Base-by-base conservation (phyloP, 140 eudicot genomes). In the Anethum foeniculum region DNA sequence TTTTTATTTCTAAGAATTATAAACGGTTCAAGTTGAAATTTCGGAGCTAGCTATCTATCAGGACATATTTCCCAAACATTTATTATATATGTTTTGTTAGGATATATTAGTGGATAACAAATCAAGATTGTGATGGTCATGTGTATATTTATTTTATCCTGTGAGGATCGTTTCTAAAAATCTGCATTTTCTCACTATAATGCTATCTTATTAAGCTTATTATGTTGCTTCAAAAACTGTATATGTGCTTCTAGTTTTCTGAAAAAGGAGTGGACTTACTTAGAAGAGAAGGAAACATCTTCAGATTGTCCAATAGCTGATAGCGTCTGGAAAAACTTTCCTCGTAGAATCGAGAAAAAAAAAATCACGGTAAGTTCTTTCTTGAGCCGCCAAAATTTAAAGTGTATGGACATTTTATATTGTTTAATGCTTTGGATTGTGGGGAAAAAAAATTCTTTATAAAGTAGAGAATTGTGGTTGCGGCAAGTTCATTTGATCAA, bases 181-280 rank as follows among this genome's bases (percentile, higher is more conserved):
- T 58, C 41, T 65, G 78, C 83, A 67, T 51, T 62, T 51, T 82
- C 27, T 78, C 36, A 78, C 21, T 39, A 21, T 54, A 7, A 48
- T 80, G 77, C 14, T 46, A 64, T 79, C 65, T 75, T 41, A 9
- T 41, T 23, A 77, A 16, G 28, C 65, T 58, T 58, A 48, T 41
- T 81, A 0, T 25, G 67, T 78, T 34, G 65, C 79, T 75, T 65
- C 36, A 77, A 60, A 43, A 27, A 72, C 30, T 86, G 75, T 25
- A 38, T 18, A 56, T 34, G 56, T 85, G 48, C 41, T 82, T 84
- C 64, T 85, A 95, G 99, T 39, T 92, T 95, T 75, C 68, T 95
- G 72, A 84, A 64, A 80, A 89, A 87, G 80, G 99, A 95, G 83
- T 95, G 97, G 99, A 83, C 48, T 47, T 84, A 80, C 82, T 80